Base-by-base conservation (phyloP, 441 rosid genomes). In the Erysimum cheiri region DNA sequence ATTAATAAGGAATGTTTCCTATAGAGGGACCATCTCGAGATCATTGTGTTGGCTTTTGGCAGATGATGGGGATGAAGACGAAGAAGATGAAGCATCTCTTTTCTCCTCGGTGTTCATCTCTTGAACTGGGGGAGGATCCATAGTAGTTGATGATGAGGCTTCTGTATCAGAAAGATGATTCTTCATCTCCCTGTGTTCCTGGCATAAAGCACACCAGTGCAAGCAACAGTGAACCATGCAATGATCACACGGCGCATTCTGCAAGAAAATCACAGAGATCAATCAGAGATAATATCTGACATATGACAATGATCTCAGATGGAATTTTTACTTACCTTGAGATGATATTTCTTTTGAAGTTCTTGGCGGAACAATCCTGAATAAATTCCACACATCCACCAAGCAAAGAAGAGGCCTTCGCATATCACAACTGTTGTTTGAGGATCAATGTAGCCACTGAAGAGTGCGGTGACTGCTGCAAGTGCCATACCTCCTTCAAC, bases 131-230 rank as follows among this genome's bases (percentile, higher is more conserved):
- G 96, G 98, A 76, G 97, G 96, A 67, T 80, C 80, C 72, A 89
- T 81, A 1, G 78, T 49, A 4, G 97, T 85, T 15, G 81, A 72
- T 47, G 62, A 63, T 5, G 37, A 78, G 14, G 78, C 62, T 58
- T 78, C 75, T 4, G 58, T 36, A 3, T 85, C 91, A 17, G 91
- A 81, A 14, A 93, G 78, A 82, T 83, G 96, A 81, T 85, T 89
- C 85, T 60, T 93, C 91, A 88, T 87, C 86, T 93, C 97, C 49
- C 97, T 83, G 75, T 89, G 93, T 80, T 93, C 97, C 66, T 93
- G 96, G 68, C 98, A 91, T 77, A 93, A 36, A 8, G 98, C 98
- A 72, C 96, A 89, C 96, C 94, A 91, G 26, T 93, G 96, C 82
- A 93, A 59, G 79, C 90, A 89, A 61, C 96, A 89, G 59, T 93